A percentile compares a stretch with the other conserved stretches of the same genome.
These are phyloP conservation scores for Heimioporus retisporus DNA, from an alignment of 1,284 basidiomycete genomes.

Conservation along the genomic window DNA sequence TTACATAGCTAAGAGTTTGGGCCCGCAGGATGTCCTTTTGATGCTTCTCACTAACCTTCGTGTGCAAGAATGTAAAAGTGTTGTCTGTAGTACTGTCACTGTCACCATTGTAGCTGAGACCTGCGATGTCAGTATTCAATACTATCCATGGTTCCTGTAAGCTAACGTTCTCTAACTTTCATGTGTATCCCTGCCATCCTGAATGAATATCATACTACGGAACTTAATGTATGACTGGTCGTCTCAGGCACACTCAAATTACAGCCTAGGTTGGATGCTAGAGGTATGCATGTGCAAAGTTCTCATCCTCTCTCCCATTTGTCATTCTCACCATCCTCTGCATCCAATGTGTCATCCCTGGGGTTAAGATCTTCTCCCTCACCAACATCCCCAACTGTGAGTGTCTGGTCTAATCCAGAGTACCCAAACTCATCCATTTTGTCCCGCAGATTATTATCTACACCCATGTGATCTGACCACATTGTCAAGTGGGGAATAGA, in stretches of 20 bases:
- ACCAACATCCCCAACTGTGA: no score
- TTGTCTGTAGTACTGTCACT: constrained; percentile 98
- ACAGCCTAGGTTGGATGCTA: no score
- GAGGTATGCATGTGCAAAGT: no score
- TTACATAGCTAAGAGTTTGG: constrained; percentile 99
- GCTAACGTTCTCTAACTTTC: constrained; percentile 72
- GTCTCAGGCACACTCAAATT: no score
- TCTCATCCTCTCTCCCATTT: no score
- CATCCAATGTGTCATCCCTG: no score
- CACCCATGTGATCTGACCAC: no score
- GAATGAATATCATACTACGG: constrained; percentile 98
- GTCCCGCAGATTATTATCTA: constrained; percentile 1
- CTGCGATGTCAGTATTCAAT: constrained; percentile 78
- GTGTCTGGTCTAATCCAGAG: no score
- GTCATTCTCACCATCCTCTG: no score
- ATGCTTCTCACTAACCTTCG: constrained; percentile 97
- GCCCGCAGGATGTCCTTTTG: constrained; percentile 98
- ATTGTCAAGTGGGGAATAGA: no score
- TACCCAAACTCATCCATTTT: constrained; percentile 17
- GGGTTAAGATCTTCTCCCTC: no score
- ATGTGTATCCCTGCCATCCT: constrained; percentile 99
- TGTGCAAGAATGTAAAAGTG: constrained; percentile 99
- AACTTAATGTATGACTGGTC: constrained; percentile 57
- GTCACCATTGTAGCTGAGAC: constrained; percentile 99
- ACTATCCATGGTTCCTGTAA: constrained; percentile 7